Evolutionary conservation across 2,329 filamentous ascomycete genomes (phyloP), one percentile per base, ranked within the genome.

Genomic region (Metarhizium sp.): DNA sequence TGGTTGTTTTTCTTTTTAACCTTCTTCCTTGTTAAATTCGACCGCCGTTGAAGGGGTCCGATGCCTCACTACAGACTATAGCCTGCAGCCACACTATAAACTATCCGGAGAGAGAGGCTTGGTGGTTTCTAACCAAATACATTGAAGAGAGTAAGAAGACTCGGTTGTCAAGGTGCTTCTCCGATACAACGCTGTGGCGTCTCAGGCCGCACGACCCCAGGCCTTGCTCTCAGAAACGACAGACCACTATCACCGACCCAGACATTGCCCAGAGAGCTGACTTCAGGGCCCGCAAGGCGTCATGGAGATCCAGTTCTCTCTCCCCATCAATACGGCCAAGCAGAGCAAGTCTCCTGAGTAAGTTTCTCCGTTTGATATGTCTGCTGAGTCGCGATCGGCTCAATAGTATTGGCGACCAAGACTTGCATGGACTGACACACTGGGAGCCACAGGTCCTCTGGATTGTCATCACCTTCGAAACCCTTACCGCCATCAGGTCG

Each of bases 291-390:
- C 18, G 16, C 55, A 34, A n/a, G 29, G 32, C 38, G 50, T 48
- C 40, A 72, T 72, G 70, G 70, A 72, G 64, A 69, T 72, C 53
- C 70, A 72, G 51, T 72, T 72, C 60, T 67, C 67, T n/a, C 57
- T 71, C 40, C 62, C 68, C 16, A 58, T 70, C 14, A 63, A 60
- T 48, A 56, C 55, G 48, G 60, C 59, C 50, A 60, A 55, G 36
- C 62, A 57, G 48, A 61, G 46, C 52, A 48, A 11, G n/a, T 57
- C 55, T 50, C 51, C 60, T 52, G 58, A 55, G 67, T 70, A 58
- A 66, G 66, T 61, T 18, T n/a, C 32, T 11, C 29, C 16, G 18
- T 20, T 52, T 30, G 42, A 13, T 6, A n/a, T 52, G 18, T 30
- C 7, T 14, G 16, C 45, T 10, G 20, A 30, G 45, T 30, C 5